These are phyloP conservation scores for Psilocybe tampanensis DNA, from an alignment of 768 basidiomycete genomes.

Conservation along the genomic window DNA sequence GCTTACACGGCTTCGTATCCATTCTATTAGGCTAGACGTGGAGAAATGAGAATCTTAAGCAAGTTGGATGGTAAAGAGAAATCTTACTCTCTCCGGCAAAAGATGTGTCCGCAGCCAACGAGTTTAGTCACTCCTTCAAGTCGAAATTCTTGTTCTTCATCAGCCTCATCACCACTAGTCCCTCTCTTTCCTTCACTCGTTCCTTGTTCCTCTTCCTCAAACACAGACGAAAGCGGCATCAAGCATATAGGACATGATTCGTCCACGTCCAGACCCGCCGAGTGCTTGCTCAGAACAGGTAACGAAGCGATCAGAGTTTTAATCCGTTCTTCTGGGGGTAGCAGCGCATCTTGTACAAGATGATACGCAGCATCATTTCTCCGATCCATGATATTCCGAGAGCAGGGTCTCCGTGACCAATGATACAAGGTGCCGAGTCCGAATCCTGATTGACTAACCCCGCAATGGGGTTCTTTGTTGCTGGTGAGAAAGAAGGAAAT, in stretches of 20 bases:
- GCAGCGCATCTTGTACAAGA: slow-evolving; percentile 24
- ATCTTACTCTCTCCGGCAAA: slow-evolving; percentile 65
- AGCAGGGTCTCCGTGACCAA: not conserved
- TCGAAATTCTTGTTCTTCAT: slow-evolving; percentile 4
- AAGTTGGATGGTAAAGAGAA: slow-evolving; percentile 1
- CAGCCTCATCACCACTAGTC: not conserved
- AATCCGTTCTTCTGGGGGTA: slow-evolving; percentile 32
- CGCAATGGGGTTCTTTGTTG: too few relatives aligned
- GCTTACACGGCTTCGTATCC: slow-evolving; percentile 61
- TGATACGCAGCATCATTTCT: slow-evolving; percentile 21
- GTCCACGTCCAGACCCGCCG: slow-evolving; percentile 40
- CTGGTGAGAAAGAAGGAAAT: too few relatives aligned
- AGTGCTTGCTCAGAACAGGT: slow-evolving; percentile 38
- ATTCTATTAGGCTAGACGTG: slow-evolving; percentile 62
- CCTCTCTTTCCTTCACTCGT: not conserved
- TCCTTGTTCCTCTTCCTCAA: slow-evolving; percentile 31
- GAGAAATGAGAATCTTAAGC: not conserved
- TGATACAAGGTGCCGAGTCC: not conserved
- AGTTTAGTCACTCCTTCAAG: slow-evolving; percentile 58
- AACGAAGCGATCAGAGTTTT: slow-evolving; percentile 42
- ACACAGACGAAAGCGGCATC: slow-evolving; percentile 52
- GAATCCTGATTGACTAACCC: too few relatives aligned
- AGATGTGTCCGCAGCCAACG: slow-evolving; percentile 61
- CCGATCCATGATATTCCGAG: slow-evolving; percentile 1
- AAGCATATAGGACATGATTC: slow-evolving; percentile 65